Base-by-base conservation (phyloP, 768 basidiomycete species). In the Termitomyces sp. region DNA sequence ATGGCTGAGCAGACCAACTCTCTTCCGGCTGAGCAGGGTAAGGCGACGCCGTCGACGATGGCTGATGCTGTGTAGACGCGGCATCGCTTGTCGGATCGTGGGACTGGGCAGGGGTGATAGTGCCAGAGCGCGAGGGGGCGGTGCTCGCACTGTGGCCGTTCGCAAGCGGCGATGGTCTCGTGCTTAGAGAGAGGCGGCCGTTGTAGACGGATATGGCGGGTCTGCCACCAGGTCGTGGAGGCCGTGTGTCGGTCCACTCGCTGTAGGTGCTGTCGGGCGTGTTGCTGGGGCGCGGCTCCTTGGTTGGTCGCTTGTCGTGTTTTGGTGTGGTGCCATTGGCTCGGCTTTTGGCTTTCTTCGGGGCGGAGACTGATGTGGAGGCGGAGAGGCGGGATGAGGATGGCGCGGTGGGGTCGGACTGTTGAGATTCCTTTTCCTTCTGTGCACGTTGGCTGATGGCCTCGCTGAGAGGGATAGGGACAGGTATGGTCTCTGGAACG, bases 401-500 rank as follows among this genome's bases (percentile, higher is more conserved):
- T 7, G 66, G 73, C 42, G 74, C 62, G 54, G 83, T 82, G 40
- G 85, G 84, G 67, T 87, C 81, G 53, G 83, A 84, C 57, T 86
- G 82, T n/a, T 84, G 69, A n/a, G 83, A 70, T 65, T 80, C 82
- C 60, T 79, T 82, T 72, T 81, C 82, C 64, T 81, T 84, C 3
- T 73, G 75, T 60, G 79, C 78, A 40, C 84, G 83, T 57, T 81
- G 75, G 42, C 78, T 73, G 32, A 91, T 73, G n/a, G 90, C 90
- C 49, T 85, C 84, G 4, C 74, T 69, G 28, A 91, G 75, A 15
- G 85, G 70, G 7, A 90, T 75, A 3, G 89, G 85, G 42, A 75
- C 71, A 12, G 90, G 90, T 16, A 92, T 84, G 11, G 84, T 88
- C 62, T 90, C 90, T 92, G 66, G 38, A 39, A 18, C 35, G 44